Base-by-base conservation (phyloP, 352 stramenopile species). In the Phytophthora sojae region DNA sequence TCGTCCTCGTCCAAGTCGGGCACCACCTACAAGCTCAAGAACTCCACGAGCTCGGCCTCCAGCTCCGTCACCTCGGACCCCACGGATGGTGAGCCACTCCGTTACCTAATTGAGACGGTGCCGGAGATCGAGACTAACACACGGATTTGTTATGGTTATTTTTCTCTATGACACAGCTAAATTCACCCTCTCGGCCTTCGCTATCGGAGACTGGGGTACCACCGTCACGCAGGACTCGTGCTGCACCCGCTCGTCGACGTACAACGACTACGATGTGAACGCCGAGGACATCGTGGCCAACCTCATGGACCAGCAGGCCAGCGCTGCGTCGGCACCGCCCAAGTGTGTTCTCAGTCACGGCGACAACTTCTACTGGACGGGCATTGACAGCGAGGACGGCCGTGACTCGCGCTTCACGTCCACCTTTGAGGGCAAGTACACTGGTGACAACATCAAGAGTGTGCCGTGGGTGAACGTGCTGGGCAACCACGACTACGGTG, bases 401-500 rank as follows among this genome's bases (percentile, higher is more conserved):
- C 73, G 83, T 29, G 59, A 75, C 65, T 84, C 80, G 6, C 82
- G 82, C 0, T 91, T 91, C 71, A 75, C 75, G 6, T 73, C 67
- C 19, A 90, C 82, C 29, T 91, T 90, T 52, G 83, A 91, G 51
- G 67, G 66, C 29, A 89, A 87, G 57, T 90, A 85, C 71, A 76
- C 77, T 1, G 80, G 81, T 21, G 47, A 68, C 60, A 77, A 84
- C 64, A 74, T 91, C 14, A 80, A 75, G 21, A 77, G 61, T 23
- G 71, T 91, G 4, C 81, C 80, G 50, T 91, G 83, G 83, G 53
- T 91, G 29, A 91, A 90, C 35, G 82, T 90, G 26, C 71, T 91
- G 62, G 83, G 83, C n/a, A 91, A 91, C 72, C 83, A 91, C 78
- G 83, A 91, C 71, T 90, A 90, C 63, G 83, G 83, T 54, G 83